Conservation (phyloP, 371 early-diverging fungal species). For the Mortierella sp. region DNA sequence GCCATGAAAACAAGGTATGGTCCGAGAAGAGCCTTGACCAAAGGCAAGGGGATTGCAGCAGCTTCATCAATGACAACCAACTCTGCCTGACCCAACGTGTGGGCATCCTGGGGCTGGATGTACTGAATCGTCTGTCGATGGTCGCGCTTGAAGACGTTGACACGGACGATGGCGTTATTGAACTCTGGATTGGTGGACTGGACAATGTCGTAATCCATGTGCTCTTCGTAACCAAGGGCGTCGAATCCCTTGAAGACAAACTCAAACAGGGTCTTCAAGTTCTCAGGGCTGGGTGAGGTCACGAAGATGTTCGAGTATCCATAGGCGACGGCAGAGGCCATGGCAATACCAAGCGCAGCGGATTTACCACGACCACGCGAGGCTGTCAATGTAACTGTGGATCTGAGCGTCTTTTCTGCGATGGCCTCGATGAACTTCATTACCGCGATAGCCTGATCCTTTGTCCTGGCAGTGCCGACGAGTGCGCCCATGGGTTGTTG, state of each 20-base stretch:
- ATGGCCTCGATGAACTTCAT: constrained; percentile 96
- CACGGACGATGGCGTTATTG: constrained; percentile 94
- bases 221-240: constrained; percentile 96
- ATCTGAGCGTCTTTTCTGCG: constrained; percentile 91
- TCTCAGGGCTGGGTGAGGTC: constrained; percentile 98
- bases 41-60: constrained; percentile 97
- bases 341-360: constrained; percentile 96
- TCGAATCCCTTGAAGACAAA: constrained; percentile 98
- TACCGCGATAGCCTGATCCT: constrained; percentile 96
- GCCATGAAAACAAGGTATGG: constrained; percentile 98
- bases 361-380: constrained; percentile 99
- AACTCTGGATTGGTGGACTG: constrained; percentile 95
- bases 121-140: constrained; percentile 99
- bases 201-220: constrained; percentile 97
- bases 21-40: constrained; percentile 92
- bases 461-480: constrained; percentile 82
- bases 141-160: constrained; percentile 92
- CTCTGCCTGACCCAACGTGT: constrained; percentile 95
- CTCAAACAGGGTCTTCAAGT: constrained; percentile 98
- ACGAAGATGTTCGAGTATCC: constrained; percentile 99
- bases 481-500: constrained; percentile 91
- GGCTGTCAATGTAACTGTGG: constrained; percentile 96
- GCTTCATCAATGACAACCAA: constrained; percentile 99
- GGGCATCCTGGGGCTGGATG: constrained; percentile 95
- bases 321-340: constrained; percentile 97